Conservation (phyloP, 306 rosid species). For the Ziziphus jujuba region DNA sequence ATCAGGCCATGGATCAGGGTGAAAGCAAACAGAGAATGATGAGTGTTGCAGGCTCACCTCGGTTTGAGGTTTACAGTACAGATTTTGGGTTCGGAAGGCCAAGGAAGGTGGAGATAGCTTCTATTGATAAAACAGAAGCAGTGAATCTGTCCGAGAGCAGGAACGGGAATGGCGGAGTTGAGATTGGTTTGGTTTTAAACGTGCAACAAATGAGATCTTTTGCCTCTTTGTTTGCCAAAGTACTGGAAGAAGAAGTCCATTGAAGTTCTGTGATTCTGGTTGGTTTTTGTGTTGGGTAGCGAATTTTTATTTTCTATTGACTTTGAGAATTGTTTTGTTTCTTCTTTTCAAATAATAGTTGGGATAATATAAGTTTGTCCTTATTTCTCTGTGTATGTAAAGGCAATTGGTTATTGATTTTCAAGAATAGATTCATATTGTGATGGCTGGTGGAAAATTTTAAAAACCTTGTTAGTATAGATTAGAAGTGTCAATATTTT, state of each 20-base stretch:
- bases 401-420: too few relatives aligned
- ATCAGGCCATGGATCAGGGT: background rate
- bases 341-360: too few relatives aligned
- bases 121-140: slow-evolving; percentile 26
- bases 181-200: slow-evolving; percentile 25
- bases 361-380: too few relatives aligned
- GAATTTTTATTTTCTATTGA: too few relatives aligned
- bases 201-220: slow-evolving; percentile 16
- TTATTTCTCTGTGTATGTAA: too few relatives aligned
- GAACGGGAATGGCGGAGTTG: slow-evolving; percentile 30
- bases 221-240: slow-evolving; percentile 14
- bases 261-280: too few relatives aligned
- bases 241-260: background rate
- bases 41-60: background rate
- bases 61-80: slow-evolving; percentile 2
- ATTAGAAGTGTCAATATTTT: too few relatives aligned
- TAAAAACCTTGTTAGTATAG: too few relatives aligned
- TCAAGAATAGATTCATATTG: too few relatives aligned
- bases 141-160: slow-evolving; percentile 5
- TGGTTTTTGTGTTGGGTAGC: too few relatives aligned
- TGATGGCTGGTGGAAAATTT: too few relatives aligned
- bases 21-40: background rate
- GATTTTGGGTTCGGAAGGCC: slow-evolving; percentile 53
- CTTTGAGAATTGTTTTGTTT: too few relatives aligned
- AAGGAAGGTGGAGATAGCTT: slow-evolving; percentile 25